Evolutionary conservation across 2,329 filamentous ascomycete genomes (phyloP).

Genomic region (Fusarium mundagurra): DNA sequence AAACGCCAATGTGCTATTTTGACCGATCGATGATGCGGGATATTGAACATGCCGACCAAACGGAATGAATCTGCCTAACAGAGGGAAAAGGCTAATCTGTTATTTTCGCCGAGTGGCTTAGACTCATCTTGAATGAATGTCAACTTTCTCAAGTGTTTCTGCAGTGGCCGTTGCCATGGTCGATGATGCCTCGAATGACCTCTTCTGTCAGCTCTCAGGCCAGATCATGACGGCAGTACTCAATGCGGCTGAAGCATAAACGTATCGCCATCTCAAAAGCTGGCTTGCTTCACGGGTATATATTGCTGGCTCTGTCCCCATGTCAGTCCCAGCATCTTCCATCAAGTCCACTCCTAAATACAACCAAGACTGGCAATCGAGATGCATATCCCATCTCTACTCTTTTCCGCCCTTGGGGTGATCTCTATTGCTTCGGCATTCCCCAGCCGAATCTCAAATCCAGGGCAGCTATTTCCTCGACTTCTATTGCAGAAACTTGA

Average conservation of each 20-base stretch:
- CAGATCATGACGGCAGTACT: not conserved
- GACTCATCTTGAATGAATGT: not conserved
- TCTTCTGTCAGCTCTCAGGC: not conserved
- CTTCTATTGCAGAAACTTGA: not conserved
- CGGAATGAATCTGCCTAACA: not conserved
- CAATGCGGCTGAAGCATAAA: not conserved
- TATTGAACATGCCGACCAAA: too few relatives aligned
- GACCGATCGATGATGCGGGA: too few relatives aligned
- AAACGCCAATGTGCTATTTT: too few relatives aligned
- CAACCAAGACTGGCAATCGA: not conserved
- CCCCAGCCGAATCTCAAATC: not conserved
- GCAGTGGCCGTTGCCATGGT: not conserved
- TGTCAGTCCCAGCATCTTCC: not conserved
- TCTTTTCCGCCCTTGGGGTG: not conserved
- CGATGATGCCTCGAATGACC: not conserved
- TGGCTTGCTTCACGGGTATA: not conserved
- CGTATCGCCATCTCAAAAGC: too few relatives aligned
- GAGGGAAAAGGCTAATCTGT: rapidly evolving
- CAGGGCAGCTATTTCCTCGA: not conserved
- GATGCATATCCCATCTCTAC: not conserved
- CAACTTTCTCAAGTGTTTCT: not conserved
- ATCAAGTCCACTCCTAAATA: not conserved
- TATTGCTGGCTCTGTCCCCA: not conserved
- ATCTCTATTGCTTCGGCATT: not conserved
- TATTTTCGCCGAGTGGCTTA: not conserved